A percentile compares a stretch with the other conserved stretches of the same genome.
Evolutionary conservation across 768 basidiomycete genomes (phyloP).

Genomic region (Tylopilus vinaceipallidus): DNA sequence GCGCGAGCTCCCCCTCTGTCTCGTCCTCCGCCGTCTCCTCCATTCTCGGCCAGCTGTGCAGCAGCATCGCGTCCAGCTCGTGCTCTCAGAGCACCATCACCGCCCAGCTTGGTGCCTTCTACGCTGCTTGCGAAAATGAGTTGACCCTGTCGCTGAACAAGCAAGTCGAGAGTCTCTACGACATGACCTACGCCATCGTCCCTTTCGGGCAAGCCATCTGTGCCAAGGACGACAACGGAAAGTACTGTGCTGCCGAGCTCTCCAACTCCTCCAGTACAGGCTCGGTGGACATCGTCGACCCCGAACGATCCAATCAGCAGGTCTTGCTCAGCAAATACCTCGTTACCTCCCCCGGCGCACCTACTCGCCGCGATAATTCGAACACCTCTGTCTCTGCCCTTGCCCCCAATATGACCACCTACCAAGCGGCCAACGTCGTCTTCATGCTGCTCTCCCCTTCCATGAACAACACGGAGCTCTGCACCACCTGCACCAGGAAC

Average conservation of each 20-base stretch:
- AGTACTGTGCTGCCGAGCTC: constrained; percentile 65
- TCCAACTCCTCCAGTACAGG: constrained; percentile 29
- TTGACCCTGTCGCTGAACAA: constrained; percentile 49
- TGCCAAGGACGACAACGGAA: constrained; percentile 65
- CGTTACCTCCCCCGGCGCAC: constrained; percentile 17
- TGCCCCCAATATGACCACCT: constrained; percentile 55
- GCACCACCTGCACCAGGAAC: constrained; percentile 78
- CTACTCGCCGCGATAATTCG: constrained; percentile 26
- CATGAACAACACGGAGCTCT: constrained; percentile 53
- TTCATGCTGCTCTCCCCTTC: constrained; percentile 75
- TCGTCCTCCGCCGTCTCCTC: constrained; percentile 45
- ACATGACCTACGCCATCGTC: constrained; percentile 67
- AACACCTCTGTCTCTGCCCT: constrained; percentile 31
- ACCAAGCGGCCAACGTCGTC: constrained; percentile 57
- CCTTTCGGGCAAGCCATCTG: constrained; percentile 73
- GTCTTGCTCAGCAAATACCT: constrained; percentile 25
- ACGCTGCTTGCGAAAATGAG: constrained; percentile 67
- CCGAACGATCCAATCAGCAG: constrained; percentile 9
- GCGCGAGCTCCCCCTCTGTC: constrained; percentile 36
- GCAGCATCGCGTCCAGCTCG: constrained; percentile 37
- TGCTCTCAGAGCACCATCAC: constrained; percentile 64
- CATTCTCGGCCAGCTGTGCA: constrained; percentile 59
- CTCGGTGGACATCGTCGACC: constrained; percentile 10
- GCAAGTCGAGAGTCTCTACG: constrained; percentile 67
- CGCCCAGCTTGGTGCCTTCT: constrained; percentile 64